Percentiles rank a stretch among this genome's conserved stretches.
Evolutionary conservation across 495 filamentous ascomycete genomes (phyloP).

Genomic region (Penicillium parvum): DNA sequence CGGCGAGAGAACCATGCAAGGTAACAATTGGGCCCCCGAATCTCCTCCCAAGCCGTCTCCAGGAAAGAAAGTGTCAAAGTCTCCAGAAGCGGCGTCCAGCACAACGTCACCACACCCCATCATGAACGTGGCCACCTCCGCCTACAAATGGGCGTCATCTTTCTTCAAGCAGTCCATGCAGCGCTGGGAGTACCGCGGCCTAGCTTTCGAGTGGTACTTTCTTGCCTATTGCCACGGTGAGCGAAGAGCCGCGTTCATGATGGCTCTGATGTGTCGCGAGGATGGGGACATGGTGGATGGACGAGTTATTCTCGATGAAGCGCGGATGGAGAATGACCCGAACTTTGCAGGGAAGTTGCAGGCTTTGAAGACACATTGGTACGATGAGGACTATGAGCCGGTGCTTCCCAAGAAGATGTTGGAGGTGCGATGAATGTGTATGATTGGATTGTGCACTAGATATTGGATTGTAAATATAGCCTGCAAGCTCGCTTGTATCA

Average conservation of each 20-base stretch:
- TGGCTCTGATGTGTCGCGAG: slow-evolving; percentile 22
- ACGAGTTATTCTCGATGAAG: background rate
- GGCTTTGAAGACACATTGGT: slow-evolving; percentile 19
- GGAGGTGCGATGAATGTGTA: slow-evolving; percentile 12
- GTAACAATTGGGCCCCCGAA: background rate
- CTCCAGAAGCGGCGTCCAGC: too few species aligned
- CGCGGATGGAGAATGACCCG: background rate
- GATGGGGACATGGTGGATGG: slow-evolving; percentile 8
- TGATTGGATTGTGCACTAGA: background rate
- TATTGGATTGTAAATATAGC: too few species aligned
- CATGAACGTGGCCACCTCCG: background rate
- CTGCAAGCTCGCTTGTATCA: too few species aligned
- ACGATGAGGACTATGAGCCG: slow-evolving; percentile 18
- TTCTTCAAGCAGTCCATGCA: slow-evolving; percentile 8
- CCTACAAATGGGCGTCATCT: background rate
- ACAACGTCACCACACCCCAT: too few species aligned
- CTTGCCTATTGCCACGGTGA: slow-evolving; percentile 11
- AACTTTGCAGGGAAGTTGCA: background rate
- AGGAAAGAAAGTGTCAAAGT: too few species aligned
- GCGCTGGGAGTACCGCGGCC: slow-evolving; percentile 18
- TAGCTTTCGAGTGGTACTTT: slow-evolving; percentile 34
- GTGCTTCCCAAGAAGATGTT: slow-evolving; percentile 18
- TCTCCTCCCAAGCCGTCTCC: too few species aligned
- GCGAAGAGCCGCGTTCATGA: slow-evolving; percentile 13
- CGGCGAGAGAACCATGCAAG: slow-evolving; percentile 10